Conservation (phyloP, 352 stramenopile genomes). For the Globisporangium parvum region DNA sequence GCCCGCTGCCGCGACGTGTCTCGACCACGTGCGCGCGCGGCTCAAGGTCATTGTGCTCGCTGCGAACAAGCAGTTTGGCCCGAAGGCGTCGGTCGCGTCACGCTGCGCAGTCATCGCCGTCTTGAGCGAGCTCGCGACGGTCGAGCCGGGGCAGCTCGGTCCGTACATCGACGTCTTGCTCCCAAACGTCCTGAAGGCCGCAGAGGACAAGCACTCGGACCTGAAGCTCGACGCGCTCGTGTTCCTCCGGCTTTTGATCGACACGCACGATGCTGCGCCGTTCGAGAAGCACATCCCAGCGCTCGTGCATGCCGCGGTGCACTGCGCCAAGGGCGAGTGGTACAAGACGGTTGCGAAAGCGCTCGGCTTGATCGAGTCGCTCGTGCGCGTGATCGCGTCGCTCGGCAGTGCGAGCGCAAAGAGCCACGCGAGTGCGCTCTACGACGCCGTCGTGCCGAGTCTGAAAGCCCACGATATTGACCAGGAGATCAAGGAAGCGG, state of each 20-base stretch:
- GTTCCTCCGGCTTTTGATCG: conserved; percentile 91
- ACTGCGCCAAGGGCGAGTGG: conserved; percentile 93
- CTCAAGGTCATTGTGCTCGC: conserved; percentile 65
- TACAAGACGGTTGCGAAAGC: conserved; percentile 98
- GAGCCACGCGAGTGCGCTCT: conserved; percentile 79
- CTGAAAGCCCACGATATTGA: conserved; percentile 96
- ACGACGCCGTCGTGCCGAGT: conserved; percentile 91
- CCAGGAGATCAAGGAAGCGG: conserved; percentile 98
- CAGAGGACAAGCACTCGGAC: conserved; percentile 90
- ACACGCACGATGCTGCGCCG: conserved; percentile 78
- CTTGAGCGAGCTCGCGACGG: conserved; percentile 77
- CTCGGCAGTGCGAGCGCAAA: conserved; percentile 28
- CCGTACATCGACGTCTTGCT: conserved; percentile 69
- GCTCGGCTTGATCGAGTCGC: conserved; percentile 88
- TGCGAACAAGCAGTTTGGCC: conserved; percentile 78
- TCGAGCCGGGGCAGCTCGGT: conserved; percentile 67
- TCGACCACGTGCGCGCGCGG: conserved; percentile 51
- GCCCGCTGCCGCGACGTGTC: conserved; percentile 27
- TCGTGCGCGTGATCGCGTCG: conserved; percentile 81
- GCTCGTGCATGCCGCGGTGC: conserved; percentile 85
- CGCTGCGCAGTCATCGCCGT: conserved; percentile 81
- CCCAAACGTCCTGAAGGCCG: conserved; percentile 78
- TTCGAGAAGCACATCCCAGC: conserved; percentile 77
- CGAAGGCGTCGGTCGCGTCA: conserved; percentile 70
- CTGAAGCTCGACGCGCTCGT: conserved; percentile 95